Base-by-base conservation (phyloP, 805 yeast species). In the Candida silvatica region DNA sequence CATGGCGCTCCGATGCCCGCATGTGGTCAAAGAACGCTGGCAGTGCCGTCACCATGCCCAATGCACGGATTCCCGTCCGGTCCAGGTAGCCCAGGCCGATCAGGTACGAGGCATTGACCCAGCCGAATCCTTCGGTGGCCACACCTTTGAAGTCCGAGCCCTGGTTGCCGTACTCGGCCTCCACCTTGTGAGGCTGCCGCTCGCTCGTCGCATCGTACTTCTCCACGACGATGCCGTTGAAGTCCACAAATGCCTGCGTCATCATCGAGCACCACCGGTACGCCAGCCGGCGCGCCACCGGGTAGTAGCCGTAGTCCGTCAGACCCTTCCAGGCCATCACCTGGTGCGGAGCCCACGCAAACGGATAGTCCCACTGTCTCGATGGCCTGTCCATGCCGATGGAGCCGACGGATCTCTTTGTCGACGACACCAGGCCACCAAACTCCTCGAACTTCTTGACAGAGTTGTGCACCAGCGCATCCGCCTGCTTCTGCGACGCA, bases 261-360 rank as follows among this genome's bases (percentile, higher is more conserved):
- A 92, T 82, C 66, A 87, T 67, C 51, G 69, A 79, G n/a, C 85
- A 63, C 98, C 98, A 90, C 44, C 95, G 68, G 54, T 82, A 83
- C 2, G 80, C 77, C 38, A 90, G 60, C 40, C 97, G 62, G 37
- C 78, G 66, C 2, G 90, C 78, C 14, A 73, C 72, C 3, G 67
- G 74, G 3, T 54, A 56, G 51, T 67, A 83, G 0, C 88, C 92
- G 53, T 90, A 92, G 35, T 77, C 71, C 20, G 56, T 47, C 23
- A 90, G 65, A 0, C 97, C 97, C 30, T 71, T 72, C 98, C 98
- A 90, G 1, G 95, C 90, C 36, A 90, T 56, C 14, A 90, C 84
- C 58, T 90, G 98, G 54, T 92, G 97, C 3, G 98, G 97, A 0
- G 97, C 96, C 98, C 98, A 90, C 2, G 97, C 97, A 51, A 64